Conservation (phyloP, 495 filamentous ascomycete genomes). For the Penicillium bovifimosum region DNA sequence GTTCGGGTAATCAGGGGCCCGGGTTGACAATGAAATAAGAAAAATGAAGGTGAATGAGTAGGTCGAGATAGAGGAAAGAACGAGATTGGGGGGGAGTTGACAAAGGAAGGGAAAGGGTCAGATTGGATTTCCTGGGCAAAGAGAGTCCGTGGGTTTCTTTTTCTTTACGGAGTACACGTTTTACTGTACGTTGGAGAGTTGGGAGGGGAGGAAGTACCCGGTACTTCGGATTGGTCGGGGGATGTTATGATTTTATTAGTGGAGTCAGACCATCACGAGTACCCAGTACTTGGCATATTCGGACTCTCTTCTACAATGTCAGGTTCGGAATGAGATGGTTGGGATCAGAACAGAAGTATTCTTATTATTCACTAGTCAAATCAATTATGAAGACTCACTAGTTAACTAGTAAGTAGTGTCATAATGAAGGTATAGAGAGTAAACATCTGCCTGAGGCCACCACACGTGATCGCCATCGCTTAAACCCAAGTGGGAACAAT, state of each 20-base stretch:
- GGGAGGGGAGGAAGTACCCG: conserved; percentile 1
- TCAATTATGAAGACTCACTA: too few species aligned
- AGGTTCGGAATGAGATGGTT: conserved; percentile 2
- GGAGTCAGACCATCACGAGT: not conserved
- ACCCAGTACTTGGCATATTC: not conserved
- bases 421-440: too few species aligned
- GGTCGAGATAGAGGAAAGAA: conserved; percentile 4
- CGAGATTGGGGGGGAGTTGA: not conserved
- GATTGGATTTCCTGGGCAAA: conserved; percentile 22
- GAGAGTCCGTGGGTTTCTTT: conserved; percentile 10
- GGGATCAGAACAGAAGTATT: not conserved
- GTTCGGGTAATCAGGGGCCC: conserved; percentile 1
- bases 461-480: conserved; percentile 38
- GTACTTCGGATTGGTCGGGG: conserved; percentile 4
- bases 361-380: not conserved
- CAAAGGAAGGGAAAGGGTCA: conserved; percentile 15
- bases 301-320: not conserved
- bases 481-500: conserved; percentile 37
- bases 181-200: not conserved
- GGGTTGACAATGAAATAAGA: conserved; percentile 11
- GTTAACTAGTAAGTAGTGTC: too few species aligned
- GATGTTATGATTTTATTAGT: not conserved
- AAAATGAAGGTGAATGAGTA: conserved; percentile 21
- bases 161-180: conserved; percentile 6
- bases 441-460: conserved; percentile 9